These are phyloP conservation scores for Trichophaea hybrida DNA, from an alignment of 2,329 filamentous ascomycete genomes.

Conservation along the genomic window DNA sequence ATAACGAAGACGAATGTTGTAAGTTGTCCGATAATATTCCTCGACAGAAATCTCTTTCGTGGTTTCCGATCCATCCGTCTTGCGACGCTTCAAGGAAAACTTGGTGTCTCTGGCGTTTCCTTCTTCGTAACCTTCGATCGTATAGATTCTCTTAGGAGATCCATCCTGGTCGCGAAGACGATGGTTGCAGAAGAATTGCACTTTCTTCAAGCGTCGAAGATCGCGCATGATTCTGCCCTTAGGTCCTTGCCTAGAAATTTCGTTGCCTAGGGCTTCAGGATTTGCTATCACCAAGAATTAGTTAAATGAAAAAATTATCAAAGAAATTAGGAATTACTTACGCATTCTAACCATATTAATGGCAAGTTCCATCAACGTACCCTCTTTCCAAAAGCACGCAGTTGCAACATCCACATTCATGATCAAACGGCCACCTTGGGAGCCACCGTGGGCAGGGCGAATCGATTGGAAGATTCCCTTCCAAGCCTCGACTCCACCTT, in stretches of 20 bases:
- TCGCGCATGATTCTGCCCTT: conserved; percentile 26
- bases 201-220: conserved; percentile 40
- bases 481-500: conserved; percentile 56
- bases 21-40: conserved; percentile 44
- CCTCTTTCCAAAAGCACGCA: conserved; percentile 63
- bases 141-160: conserved; percentile 37
- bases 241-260: conserved; percentile 20
- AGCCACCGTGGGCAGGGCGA: conserved; percentile 39
- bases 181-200: conserved; percentile 45
- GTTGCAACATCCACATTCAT: conserved; percentile 89
- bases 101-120: conserved; percentile 39
- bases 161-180: conserved; percentile 36
- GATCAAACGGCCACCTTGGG: conserved; percentile 52
- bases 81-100: conserved; percentile 38
- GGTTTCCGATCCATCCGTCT: conserved; percentile 38
- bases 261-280: conserved; percentile 25
- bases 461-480: conserved; percentile 85
- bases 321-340: conserved; percentile 19
- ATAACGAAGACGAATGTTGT: conserved; percentile 38
- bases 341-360: conserved; percentile 27
- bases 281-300: conserved; percentile 25
- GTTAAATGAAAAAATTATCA: not conserved
- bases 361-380: conserved; percentile 27
- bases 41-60: conserved; percentile 38
- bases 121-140: conserved; percentile 40